Evolutionary conservation across 495 filamentous ascomycete genomes (phyloP), one percentile per base, ranked within the genome.

Genomic region (Pyrenopolyporus hunteri): DNA sequence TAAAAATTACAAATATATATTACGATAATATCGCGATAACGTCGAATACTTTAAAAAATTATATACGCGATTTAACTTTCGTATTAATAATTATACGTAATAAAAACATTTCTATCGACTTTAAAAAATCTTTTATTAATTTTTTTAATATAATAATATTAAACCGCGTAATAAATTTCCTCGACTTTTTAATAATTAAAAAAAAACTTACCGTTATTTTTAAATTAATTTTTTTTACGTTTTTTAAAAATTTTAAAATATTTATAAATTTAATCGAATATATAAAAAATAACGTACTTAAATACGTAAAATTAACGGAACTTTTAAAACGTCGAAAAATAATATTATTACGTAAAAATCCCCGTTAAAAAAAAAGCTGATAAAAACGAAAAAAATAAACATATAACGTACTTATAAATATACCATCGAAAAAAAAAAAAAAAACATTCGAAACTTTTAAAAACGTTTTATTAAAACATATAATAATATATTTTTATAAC

Each of bases 91-190:
- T 46, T 8, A 36, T 49, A 0, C 9, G 26, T 7, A 25, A 13
- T 13, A 49, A 49, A 37, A 49, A 49, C 37, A 49, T 49, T 25
- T 49, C 37, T 13, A 49, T 49, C 16, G 26, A 26, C 2, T 10
- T 37, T 7, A 25, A 10, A 1, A 49, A 49, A 49, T 49, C 11
- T 22, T 49, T 49, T 37, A 49, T 49, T 23, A 49, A 14, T 23
- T 49, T 49, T 16, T 16, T 37, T 23, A 49, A 36, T 36, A 14
- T 29, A 4, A 16, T 45, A 3, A 9, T 45, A 3, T 29, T 45
- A 1, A 45, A 16, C 29, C 29, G 29, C 4, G 11, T 45, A 7
- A 29, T 45, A 13, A 29, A 45, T 45, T 23, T 5, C 3, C 14
- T 45, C 16, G 16, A 16, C 2, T 29, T 45, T 13, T 45, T 29